Evolutionary conservation across 2,329 filamentous ascomycete species (phyloP).

Genomic region (Helicocarpus griseus): DNA sequence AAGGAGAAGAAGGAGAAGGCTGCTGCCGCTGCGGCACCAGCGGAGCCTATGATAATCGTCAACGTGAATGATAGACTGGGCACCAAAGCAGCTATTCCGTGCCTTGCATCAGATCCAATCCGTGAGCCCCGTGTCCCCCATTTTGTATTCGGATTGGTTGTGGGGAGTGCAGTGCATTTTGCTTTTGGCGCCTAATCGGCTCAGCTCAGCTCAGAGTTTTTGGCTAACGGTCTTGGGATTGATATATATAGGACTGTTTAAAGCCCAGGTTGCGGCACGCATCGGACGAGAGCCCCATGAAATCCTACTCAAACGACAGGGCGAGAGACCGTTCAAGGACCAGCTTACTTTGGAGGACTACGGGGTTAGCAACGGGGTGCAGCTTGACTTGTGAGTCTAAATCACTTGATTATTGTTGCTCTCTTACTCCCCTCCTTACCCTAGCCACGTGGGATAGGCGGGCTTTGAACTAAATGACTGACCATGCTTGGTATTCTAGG

Average conservation of each 20-base stretch:
- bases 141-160: conserved; percentile 1
- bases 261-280: conserved; percentile 79
- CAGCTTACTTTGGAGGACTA: conserved; percentile 81
- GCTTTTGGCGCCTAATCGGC: not conserved
- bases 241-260: conserved; percentile 54
- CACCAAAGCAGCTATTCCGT: conserved; percentile 90
- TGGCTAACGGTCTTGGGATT: conserved; percentile 4
- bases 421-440: not conserved
- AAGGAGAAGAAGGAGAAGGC: conserved; percentile 28
- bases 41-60: conserved; percentile 85
- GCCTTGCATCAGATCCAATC: conserved; percentile 73
- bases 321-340: conserved; percentile 90
- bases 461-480: conserved; percentile 13
- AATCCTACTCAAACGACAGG: conserved; percentile 84
- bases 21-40: conserved; percentile 27
- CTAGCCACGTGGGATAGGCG: not conserved
- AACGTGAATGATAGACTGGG: conserved; percentile 91
- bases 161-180: not conserved
- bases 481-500: conserved; percentile 18
- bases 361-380: conserved; percentile 82
- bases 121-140: conserved; percentile 29
- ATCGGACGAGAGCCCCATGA: conserved; percentile 85
- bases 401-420: not conserved
- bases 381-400: conserved; percentile 37
- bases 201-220: too few relatives aligned